Evolutionary conservation across 1,284 basidiomycete genomes (phyloP), one percentile per base, ranked within the genome.

Genomic region (Ustilago shanxiensis): DNA sequence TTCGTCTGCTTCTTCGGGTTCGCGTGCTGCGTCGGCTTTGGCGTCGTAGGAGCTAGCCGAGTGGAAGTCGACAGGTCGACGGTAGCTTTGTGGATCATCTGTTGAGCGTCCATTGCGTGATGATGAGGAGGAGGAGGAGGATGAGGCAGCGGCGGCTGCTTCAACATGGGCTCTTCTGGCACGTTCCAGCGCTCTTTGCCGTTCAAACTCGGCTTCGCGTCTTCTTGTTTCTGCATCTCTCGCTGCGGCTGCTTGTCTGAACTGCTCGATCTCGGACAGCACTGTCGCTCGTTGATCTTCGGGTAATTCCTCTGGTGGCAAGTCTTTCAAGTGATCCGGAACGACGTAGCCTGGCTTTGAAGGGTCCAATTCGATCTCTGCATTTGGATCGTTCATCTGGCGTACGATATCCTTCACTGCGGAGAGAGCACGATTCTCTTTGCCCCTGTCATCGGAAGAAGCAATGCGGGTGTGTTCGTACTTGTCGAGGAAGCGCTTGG

Each of bases 271-370:
- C 85, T 98, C 95, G 37, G 92, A 93, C 66, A 98, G 92, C 62
- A 98, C 95, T 33, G 93, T 91, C 2, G 93, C 94, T 24, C 95
- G 92, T 86, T 95, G 94, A 1, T 93, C 93, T 87, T 96, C 95
- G n/a, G 95, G 95, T 29, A 98, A 89, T 83, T 98, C 95, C 57
- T 94, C 93, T 87, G 95, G 94, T 83, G 95, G 93, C 37, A 98
- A 89, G 86, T 98, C 95, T 86, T 95, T 94, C 26, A 98, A 89
- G 87, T 98, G 95, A 7, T 94, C 93, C 11, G 95, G 95, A 35
- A 98, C 94, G 72, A 94, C 90, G 82, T 77, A 82, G n/a, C 69
- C 71, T 13, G 68, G 74, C 39, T 65, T 71, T 44, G 69, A 69
- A 3, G 68, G 60, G 11, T 77, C 71, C 2, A 44, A 70, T 13